Base-by-base conservation (phyloP, 306 rosid species). In the Chamaecrista fasciculata region DNA sequence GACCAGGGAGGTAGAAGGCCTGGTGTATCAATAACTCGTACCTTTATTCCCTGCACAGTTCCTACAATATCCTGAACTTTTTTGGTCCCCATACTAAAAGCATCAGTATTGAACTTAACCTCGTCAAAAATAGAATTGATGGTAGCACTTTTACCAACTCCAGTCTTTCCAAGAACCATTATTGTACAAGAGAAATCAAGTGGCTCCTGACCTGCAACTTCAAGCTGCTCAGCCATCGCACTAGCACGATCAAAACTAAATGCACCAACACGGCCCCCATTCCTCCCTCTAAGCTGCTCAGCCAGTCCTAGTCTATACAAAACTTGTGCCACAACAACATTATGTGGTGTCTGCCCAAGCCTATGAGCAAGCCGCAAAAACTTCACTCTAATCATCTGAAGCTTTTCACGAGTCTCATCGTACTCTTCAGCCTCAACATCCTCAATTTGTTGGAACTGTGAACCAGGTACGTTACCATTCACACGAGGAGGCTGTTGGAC, bases 271-370 rank as follows among this genome's bases (percentile, higher is more conserved):
- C 97, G 97, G 6, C 98, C 96, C 28, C 98, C 98, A 78, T 84
- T 90, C 81, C 97, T 83, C 61, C 98, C 98, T 76, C 91, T 96
- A 57, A 93, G 86, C 76, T 93, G 97, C 78, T 93, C 98, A 25
- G 98, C 98, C 75, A 93, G 79, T 28, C 98, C 98, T 14, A 93
- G 78, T 77, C 98, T 87, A 78, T 93, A 93, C 76, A 93, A 79
- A 82, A 93, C 98, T 72, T 93, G 98, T n/a, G 98, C 98, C 37
- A 93, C 98, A 71, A 93, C 98, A 80, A 90, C 98, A 82, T 93
- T 93, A 69, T 93, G 98, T n/a, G 98, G 98, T 58, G 98, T 93
- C 73, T 93, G 98, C 63, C 98, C 98, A 76, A 90, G 96, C 81
- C 98, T 83, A 72, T 85, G 96, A 15, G 98, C 94, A 16, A 93